A percentile compares a stretch with the other conserved stretches of the same genome.
phyloP scores from a whole-genome alignment of 75 land plant species.

The Gnetum montanum region DNA sequence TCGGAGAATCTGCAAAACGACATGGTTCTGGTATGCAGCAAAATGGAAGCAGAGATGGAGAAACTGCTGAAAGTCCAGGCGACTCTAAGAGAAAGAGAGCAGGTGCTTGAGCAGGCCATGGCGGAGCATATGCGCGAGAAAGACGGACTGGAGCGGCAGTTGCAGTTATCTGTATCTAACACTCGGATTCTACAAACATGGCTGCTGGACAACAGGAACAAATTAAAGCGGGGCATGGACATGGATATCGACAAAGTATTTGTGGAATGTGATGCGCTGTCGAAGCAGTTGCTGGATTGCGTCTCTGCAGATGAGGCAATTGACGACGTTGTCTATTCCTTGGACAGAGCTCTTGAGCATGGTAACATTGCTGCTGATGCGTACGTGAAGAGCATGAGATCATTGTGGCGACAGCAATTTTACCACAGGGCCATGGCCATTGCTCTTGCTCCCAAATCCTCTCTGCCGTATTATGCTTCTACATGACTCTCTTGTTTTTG shows the following conservation, averaged over 20 bases:
- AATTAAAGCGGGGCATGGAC: slow-evolving; percentile 5
- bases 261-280: slow-evolving; percentile 39
- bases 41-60: slow-evolving; percentile 74
- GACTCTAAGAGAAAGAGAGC: slow-evolving; percentile 47
- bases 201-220: slow-evolving; percentile 49
- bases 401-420: slow-evolving; percentile 60
- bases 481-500: too few relatives aligned
- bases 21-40: slow-evolving; percentile 34
- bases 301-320: slow-evolving; percentile 42
- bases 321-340: slow-evolving; percentile 55
- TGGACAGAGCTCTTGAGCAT: slow-evolving; percentile 54
- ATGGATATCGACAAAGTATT: slow-evolving; percentile 52
- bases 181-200: slow-evolving; percentile 66
- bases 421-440: slow-evolving; percentile 32
- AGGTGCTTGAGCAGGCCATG: slow-evolving; percentile 44
- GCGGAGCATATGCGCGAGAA: slow-evolving; percentile 67
- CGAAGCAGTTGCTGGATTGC: slow-evolving; percentile 37
- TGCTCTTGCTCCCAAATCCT: too few relatives aligned
- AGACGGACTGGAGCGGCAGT: slow-evolving; percentile 81
- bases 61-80: slow-evolving; percentile 56
- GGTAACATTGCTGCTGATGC: slow-evolving; percentile 32
- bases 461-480: too few relatives aligned
- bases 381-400: slow-evolving; percentile 57
- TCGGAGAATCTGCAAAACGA: slow-evolving; percentile 48
- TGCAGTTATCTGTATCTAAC: slow-evolving; percentile 75